A percentile compares a stretch with the other conserved stretches of the same genome.
Evolutionary conservation across 768 basidiomycete genomes (phyloP).

Genomic region (Termitomyces sp.): DNA sequence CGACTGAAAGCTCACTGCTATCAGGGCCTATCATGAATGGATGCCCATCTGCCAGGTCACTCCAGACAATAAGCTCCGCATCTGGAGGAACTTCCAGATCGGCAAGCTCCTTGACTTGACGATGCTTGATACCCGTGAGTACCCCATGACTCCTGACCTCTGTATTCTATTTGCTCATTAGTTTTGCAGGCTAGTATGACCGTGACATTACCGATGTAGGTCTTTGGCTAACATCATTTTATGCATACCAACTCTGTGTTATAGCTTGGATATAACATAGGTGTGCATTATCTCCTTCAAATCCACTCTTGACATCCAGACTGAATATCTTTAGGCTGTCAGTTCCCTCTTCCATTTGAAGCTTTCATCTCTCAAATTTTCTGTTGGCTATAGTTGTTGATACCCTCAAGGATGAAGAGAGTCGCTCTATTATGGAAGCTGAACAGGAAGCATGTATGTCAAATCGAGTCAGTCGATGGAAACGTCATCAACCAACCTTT

Average conservation of each 20-base stretch:
- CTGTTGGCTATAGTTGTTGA: background rate
- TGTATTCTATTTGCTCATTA: background rate
- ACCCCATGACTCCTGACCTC: background rate
- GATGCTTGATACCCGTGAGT: constrained; percentile 60
- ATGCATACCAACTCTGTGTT: background rate
- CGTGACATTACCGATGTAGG: constrained; percentile 1
- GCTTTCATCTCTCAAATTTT: background rate
- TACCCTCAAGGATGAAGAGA: background rate
- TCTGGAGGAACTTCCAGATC: constrained; percentile 65
- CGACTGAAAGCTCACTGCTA: constrained; percentile 56
- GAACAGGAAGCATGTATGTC: constrained; percentile 4
- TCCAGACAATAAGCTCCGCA: constrained; percentile 52
- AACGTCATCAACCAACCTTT: background rate
- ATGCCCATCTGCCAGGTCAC: constrained; percentile 61
- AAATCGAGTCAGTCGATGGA: background rate
- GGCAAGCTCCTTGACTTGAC: constrained; percentile 59
- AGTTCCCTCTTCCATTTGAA: background rate
- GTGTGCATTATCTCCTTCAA: background rate
- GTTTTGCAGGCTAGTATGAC: background rate
- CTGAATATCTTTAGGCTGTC: background rate
- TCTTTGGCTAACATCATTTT: background rate
- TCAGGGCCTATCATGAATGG: constrained; percentile 62
- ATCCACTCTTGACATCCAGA: background rate
- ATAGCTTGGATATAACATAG: background rate
- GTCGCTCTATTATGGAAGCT: background rate